Evolutionary conservation across 345 rosid genomes (phyloP).

Genomic region (Rhodamnia argentea): DNA sequence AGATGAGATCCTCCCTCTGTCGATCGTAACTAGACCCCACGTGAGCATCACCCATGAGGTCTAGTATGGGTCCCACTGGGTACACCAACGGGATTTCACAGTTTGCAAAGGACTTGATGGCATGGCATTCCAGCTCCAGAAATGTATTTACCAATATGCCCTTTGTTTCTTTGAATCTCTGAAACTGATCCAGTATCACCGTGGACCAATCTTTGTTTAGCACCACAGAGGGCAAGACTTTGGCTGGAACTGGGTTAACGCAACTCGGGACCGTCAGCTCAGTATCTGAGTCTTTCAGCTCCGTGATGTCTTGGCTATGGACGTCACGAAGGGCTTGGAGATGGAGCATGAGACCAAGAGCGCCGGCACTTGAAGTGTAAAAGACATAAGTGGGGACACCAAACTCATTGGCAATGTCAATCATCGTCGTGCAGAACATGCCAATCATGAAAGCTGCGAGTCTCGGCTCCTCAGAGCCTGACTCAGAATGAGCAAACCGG

Average conservation of each 20-base stretch:
- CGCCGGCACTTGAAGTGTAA: constrained; percentile 29
- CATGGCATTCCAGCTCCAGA: constrained; percentile 28
- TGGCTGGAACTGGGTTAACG: constrained; percentile 24
- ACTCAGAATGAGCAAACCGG: background rate
- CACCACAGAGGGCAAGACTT: background rate
- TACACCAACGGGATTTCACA: constrained; percentile 17
- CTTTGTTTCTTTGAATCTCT: constrained; percentile 11
- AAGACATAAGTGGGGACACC: constrained; percentile 36
- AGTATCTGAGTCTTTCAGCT: constrained; percentile 19
- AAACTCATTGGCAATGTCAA: constrained; percentile 39
- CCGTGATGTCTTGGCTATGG: constrained; percentile 6
- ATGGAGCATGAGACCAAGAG: constrained; percentile 14
- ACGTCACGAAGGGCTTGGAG: constrained; percentile 7
- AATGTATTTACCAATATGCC: constrained; percentile 48
- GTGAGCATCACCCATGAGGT: constrained; percentile 5
- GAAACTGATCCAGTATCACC: background rate
- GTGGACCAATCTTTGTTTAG: background rate
- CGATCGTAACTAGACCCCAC: constrained; percentile 4
- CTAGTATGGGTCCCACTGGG: constrained; percentile 41
- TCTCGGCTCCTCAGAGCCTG: constrained; percentile 6
- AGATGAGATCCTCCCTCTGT: background rate
- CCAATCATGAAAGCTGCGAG: constrained; percentile 48
- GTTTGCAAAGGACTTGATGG: constrained; percentile 7
- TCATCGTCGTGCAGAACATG: constrained; percentile 38
- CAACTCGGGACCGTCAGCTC: constrained; percentile 18